phyloP scores from a whole-genome alignment of 192 early-diverging fungal genomes.

The Backusella mclennaniae region DNA sequence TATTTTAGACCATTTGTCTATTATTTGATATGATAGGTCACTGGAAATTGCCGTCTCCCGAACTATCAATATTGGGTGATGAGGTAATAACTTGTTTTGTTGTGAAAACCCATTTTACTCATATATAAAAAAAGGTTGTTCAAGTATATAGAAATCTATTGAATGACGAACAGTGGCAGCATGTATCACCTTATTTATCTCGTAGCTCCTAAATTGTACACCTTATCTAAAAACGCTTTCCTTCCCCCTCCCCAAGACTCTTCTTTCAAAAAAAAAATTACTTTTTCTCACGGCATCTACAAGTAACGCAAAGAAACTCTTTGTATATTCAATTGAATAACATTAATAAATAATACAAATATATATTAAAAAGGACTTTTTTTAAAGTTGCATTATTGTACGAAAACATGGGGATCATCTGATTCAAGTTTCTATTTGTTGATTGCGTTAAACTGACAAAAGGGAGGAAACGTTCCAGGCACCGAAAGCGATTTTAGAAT shows the following conservation, averaged over 20 bases:
- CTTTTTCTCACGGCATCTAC: background rate
- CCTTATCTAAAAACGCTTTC: background rate
- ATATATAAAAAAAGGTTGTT: background rate
- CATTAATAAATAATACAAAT: background rate
- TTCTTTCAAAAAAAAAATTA: background rate
- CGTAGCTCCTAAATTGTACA: background rate
- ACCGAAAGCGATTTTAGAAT: too few species aligned
- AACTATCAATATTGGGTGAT: background rate
- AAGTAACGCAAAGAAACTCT: background rate
- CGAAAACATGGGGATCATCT: background rate
- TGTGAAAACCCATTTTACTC: background rate
- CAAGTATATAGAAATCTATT: background rate
- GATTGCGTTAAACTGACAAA: background rate
- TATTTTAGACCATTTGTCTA: background rate
- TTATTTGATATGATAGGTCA: slow-evolving; percentile 13
- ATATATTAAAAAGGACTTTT: background rate
- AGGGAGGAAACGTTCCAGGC: background rate
- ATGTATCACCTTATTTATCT: background rate
- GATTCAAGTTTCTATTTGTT: background rate
- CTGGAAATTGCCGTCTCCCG: slow-evolving; percentile 8
- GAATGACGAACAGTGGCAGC: background rate
- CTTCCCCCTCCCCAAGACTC: background rate
- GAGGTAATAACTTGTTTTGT: background rate
- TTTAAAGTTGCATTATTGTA: background rate
- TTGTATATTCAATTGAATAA: background rate